Conservation (phyloP, 2,329 filamentous ascomycete species). For the Cercospora nicotianae region DNA sequence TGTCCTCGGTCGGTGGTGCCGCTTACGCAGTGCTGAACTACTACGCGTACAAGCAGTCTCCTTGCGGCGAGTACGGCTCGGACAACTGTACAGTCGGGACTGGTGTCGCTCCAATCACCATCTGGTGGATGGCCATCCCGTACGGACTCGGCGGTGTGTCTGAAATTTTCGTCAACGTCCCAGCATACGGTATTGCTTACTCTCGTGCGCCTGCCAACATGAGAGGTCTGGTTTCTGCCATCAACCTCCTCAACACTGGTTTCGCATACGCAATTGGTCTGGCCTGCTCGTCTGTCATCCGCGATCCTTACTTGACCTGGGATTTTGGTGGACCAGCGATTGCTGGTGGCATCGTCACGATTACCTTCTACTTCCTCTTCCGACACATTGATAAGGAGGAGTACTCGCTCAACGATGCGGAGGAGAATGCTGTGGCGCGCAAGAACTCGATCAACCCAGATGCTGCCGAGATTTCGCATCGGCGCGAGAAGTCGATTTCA, state of each 20-base stretch:
- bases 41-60: constrained; percentile 49
- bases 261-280: constrained; percentile 42
- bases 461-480: neutral
- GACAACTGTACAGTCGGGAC: constrained; percentile 40
- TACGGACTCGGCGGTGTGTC: constrained; percentile 44
- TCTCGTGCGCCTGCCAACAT: constrained; percentile 46
- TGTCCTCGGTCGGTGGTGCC: constrained; percentile 51
- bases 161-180: constrained; percentile 47
- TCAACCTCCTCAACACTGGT: constrained; percentile 47
- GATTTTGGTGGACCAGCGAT: constrained; percentile 53
- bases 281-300: constrained; percentile 43
- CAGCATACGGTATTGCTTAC: constrained; percentile 49
- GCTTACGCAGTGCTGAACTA: constrained; percentile 45
- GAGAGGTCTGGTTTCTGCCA: constrained; percentile 45
- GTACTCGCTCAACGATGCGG: constrained; percentile 26
- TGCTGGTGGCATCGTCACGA: constrained; percentile 49
- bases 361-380: constrained; percentile 53
- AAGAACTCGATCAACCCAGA: neutral
- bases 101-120: constrained; percentile 41
- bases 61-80: constrained; percentile 45
- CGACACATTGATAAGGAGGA: constrained; percentile 42
- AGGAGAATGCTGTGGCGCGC: constrained; percentile 10
- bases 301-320: constrained; percentile 52
- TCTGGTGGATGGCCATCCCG: constrained; percentile 46
- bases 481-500: neutral